Conservation (phyloP, 140 eudicot genomes). For the Ambrosia hybrid region DNA sequence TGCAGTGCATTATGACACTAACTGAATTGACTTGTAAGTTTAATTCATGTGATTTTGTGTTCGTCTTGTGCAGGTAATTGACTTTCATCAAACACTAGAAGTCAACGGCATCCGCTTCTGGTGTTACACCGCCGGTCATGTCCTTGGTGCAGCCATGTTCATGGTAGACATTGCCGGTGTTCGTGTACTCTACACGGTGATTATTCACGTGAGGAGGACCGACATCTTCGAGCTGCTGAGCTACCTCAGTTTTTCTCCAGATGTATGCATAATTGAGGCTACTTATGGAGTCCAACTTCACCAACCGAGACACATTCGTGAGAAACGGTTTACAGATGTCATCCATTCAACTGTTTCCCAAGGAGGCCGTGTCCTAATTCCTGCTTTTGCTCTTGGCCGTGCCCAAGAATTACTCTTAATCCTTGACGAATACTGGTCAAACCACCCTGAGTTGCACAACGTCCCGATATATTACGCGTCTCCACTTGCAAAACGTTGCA, state of each 20-base stretch:
- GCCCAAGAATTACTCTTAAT: constrained; percentile 93
- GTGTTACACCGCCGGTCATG: constrained; percentile 99
- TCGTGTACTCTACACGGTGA: constrained; percentile 93
- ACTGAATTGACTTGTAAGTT: neutral
- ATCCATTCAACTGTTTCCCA: constrained; percentile 77
- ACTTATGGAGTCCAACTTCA: constrained; percentile 96
- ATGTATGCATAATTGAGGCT: constrained; percentile 90
- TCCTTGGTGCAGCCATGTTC: constrained; percentile 99
- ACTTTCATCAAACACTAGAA: constrained; percentile 95
- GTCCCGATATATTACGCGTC: constrained; percentile 95
- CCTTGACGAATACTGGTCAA: constrained; percentile 95
- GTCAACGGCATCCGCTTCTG: constrained; percentile 97
- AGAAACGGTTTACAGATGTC: constrained; percentile 93
- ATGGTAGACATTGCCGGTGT: constrained; percentile 99
- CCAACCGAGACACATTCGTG: constrained; percentile 78
- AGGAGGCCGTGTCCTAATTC: constrained; percentile 95
- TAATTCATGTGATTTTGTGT: neutral
- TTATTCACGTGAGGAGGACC: constrained; percentile 99
- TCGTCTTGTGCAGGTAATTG: constrained; percentile 66
- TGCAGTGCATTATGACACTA: neutral
- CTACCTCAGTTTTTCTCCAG: constrained; percentile 95
- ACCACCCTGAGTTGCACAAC: constrained; percentile 81
- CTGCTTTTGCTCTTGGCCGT: constrained; percentile 98
- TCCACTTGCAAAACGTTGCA: constrained; percentile 94
- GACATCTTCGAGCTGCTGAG: constrained; percentile 97